These are phyloP conservation scores for Skeletonema menzelii DNA, from an alignment of 108 stramenopile species.

Conservation along the genomic window DNA sequence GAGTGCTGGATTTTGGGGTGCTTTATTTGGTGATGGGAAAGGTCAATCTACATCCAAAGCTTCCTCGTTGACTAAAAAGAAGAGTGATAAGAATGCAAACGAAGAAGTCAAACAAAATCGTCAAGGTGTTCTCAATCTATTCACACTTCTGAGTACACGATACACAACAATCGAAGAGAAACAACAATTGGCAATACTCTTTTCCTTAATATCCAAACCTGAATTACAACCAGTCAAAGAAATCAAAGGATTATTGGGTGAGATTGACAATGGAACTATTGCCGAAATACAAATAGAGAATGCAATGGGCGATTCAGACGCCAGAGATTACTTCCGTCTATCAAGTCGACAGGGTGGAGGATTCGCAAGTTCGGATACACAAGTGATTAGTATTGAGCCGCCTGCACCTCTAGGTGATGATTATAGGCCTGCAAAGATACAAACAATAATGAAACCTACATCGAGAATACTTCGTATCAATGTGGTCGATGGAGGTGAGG, in stretches of 20 bases:
- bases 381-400: slow-evolving; percentile 50
- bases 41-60: background rate
- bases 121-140: slow-evolving; percentile 82
- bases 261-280: slow-evolving; percentile 85
- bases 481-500: slow-evolving; percentile 76
- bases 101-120: slow-evolving; percentile 13
- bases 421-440: slow-evolving; percentile 60
- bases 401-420: slow-evolving; percentile 81
- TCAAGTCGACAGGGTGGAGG: slow-evolving; percentile 81
- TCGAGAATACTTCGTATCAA: slow-evolving; percentile 71
- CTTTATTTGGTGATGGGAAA: background rate
- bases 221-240: slow-evolving; percentile 76
- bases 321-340: slow-evolving; percentile 41
- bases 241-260: slow-evolving; percentile 75
- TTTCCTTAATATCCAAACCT: slow-evolving; percentile 76
- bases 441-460: slow-evolving; percentile 61
- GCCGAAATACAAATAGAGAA: slow-evolving; percentile 45
- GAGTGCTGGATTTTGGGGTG: background rate
- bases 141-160: slow-evolving; percentile 78
- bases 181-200: slow-evolving; percentile 86
- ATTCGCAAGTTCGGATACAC: slow-evolving; percentile 49
- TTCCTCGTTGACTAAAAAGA: background rate
- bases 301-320: slow-evolving; percentile 10
- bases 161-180: slow-evolving; percentile 77
- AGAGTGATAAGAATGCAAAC: background rate